Conservation (phyloP, 2,329 filamentous ascomycete species). For the Penicillium psychrosexuale region DNA sequence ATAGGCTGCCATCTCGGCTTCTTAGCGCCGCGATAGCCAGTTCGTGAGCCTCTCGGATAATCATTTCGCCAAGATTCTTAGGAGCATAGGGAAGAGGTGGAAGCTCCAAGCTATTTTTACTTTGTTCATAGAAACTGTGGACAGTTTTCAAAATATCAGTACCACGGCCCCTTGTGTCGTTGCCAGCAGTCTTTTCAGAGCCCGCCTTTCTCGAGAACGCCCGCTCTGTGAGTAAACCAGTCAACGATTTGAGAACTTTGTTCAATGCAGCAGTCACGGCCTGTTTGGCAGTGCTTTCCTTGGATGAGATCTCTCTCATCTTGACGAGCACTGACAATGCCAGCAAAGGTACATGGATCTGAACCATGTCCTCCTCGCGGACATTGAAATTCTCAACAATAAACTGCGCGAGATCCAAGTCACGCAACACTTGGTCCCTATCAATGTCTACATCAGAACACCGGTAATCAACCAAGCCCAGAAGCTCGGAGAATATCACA, state of each 20-base stretch:
- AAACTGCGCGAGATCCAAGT: conserved; percentile 73
- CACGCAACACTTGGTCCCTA: conserved; percentile 54
- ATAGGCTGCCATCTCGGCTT: conserved; percentile 29
- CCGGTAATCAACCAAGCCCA: conserved; percentile 59
- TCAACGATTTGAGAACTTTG: conserved; percentile 30
- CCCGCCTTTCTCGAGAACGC: conserved; percentile 50
- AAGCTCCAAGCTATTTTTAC: conserved; percentile 67
- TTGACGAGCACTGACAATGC: conserved; percentile 60
- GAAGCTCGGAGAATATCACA: conserved; percentile 82
- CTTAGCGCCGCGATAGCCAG: conserved; percentile 35
- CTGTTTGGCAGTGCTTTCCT: conserved; percentile 15
- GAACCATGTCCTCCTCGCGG: conserved; percentile 91
- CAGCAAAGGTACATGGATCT: conserved; percentile 75
- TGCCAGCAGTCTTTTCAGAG: conserved; percentile 21
- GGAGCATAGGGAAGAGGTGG: conserved; percentile 58
- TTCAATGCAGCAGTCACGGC: conserved; percentile 26
- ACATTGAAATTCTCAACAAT: conserved; percentile 87
- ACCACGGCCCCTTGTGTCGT: conserved; percentile 17
- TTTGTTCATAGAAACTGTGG: conserved; percentile 64
- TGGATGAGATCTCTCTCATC: conserved; percentile 38
- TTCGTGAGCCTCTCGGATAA: conserved; percentile 58
- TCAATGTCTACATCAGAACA: conserved; percentile 50
- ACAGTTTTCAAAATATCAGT: conserved; percentile 59
- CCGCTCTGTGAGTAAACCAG: conserved; percentile 46
- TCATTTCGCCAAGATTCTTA: conserved; percentile 57